Evolutionary conservation across 2,329 filamentous ascomycete genomes (phyloP).

Genomic region (Aspergillus quadrilineatus): DNA sequence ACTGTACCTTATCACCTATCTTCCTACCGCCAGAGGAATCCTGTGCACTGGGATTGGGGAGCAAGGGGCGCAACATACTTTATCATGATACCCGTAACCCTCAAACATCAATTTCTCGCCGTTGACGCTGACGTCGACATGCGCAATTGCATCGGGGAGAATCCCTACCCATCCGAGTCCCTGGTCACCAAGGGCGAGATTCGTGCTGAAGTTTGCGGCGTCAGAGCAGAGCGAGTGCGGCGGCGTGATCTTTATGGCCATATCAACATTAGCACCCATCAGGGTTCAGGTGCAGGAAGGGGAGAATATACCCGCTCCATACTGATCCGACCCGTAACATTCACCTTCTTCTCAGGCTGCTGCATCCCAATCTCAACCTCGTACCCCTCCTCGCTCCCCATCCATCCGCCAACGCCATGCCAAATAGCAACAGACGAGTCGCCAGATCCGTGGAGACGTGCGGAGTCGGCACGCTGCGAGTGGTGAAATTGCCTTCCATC

Average conservation of each 20-base stretch:
- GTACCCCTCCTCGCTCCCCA: background rate
- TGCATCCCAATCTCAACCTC: slow-evolving; percentile 12
- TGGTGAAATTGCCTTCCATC: slow-evolving; percentile 16
- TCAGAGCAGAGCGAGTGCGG: slow-evolving; percentile 10
- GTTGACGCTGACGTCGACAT: slow-evolving; percentile 30
- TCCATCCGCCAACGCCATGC: slow-evolving; percentile 2
- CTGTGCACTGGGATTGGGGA: too few relatives aligned
- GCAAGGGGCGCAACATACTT: slow-evolving; percentile 25
- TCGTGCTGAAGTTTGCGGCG: background rate
- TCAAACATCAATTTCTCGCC: slow-evolving; percentile 35
- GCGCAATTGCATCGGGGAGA: slow-evolving; percentile 35
- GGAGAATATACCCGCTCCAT: slow-evolving; percentile 6
- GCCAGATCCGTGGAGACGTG: slow-evolving; percentile 1
- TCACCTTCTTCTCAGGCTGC: background rate
- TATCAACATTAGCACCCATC: background rate
- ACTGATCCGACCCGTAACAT: slow-evolving; percentile 12
- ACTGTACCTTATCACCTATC: background rate
- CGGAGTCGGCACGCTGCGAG: background rate
- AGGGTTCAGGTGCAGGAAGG: background rate
- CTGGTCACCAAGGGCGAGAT: background rate
- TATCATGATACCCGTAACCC: slow-evolving; percentile 49
- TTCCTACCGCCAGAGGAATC: too few relatives aligned
- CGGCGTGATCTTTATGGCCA: background rate
- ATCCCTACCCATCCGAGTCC: slow-evolving; percentile 40
- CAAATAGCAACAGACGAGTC: background rate